Percentiles rank a stretch among this genome's conserved stretches.
Conservation (phyloP, 2,329 filamentous ascomycete species). For the Aspergillus quadricinctus region DNA sequence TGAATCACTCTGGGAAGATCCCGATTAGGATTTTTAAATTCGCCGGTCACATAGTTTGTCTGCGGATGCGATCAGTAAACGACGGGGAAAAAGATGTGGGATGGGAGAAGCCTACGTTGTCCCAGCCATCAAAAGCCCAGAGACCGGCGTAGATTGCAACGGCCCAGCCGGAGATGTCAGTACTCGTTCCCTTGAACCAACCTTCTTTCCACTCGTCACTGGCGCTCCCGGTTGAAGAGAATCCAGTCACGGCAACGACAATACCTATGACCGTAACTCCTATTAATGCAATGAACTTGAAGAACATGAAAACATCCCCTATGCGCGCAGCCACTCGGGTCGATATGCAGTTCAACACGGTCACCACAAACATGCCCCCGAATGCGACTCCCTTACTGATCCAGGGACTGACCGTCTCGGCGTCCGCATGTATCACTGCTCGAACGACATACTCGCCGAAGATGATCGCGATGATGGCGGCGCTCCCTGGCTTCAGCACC, state of each 20-base stretch:
- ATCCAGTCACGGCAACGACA: constrained; percentile 81
- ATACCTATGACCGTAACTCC: constrained; percentile 84
- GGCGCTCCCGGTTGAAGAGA: constrained; percentile 69
- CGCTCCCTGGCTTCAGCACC: constrained; percentile 87
- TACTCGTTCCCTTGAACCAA: constrained; percentile 86
- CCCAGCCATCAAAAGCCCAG: constrained; percentile 99
- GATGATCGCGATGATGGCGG: constrained; percentile 94
- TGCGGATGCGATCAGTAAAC: constrained; percentile 31
- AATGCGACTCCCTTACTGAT: constrained; percentile 85
- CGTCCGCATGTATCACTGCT: constrained; percentile 80
- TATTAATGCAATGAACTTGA: constrained; percentile 88
- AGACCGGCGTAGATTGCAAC: constrained; percentile 91
- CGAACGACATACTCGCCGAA: constrained; percentile 97
- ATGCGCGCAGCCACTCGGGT: constrained; percentile 82
- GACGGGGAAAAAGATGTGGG: no score
- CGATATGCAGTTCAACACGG: constrained; percentile 82
- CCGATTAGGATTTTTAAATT: constrained; percentile 85
- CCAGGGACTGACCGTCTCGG: constrained; percentile 75
- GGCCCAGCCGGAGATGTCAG: constrained; percentile 79
- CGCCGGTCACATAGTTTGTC: constrained; percentile 97
- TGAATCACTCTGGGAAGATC: constrained; percentile 94
- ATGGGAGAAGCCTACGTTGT: constrained; percentile 64
- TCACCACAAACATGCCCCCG: constrained; percentile 69
- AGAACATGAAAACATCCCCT: constrained; percentile 91
- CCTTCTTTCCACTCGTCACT: constrained; percentile 82